Base-by-base conservation (phyloP, 345 rosid genomes). In the Pelargonium nanum region DNA sequence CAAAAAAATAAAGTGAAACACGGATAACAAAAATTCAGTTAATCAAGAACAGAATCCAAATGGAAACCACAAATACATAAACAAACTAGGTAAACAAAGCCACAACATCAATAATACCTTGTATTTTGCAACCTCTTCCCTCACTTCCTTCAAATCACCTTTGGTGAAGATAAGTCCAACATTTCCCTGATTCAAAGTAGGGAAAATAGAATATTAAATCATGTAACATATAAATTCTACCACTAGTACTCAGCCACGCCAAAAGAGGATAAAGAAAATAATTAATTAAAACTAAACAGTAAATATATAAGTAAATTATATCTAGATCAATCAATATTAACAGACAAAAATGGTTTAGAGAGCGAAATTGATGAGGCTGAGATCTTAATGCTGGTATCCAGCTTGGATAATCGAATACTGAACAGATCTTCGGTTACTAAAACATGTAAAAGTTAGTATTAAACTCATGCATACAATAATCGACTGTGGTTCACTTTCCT, bases 131-230 rank as follows among this genome's bases (percentile, higher is more conserved):
- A 88, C 78, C 61, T 85, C 92, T 32, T 77, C 86, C 5, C 89
- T 77, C 51, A 85, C 89, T 72, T 88, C 91, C 63, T 85, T 88
- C 75, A 81, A 50, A 61, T 88, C 96, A 61, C 96, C 89, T 55
- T 83, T 88, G 4, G 88, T 88, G 79, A 88, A 85, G 57, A 88
- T 82, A 64, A 88, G 66, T 6, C 88, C 93, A 19, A 85, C 88
- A 52, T 88, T 88, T 0, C 89, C 96, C 92, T 83, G 65, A 20
- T 24, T 23, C 7, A 63, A 15, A 40, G 9, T 12, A 40, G 48
- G 16, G 15, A 10, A 40, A 30, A 30, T 5, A 40, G 2, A 40
- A 40, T 40, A 40, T 15, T 12, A 40, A 3, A 40, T 0, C 48
- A 40, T 40, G 7, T 28, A 7, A 7, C 4, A 1, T 5, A 30